Percentiles rank a stretch among this genome's conserved stretches.
These are phyloP conservation scores for Cladophialophora yegresii DNA, from an alignment of 2,329 filamentous ascomycete species.

Conservation along the genomic window DNA sequence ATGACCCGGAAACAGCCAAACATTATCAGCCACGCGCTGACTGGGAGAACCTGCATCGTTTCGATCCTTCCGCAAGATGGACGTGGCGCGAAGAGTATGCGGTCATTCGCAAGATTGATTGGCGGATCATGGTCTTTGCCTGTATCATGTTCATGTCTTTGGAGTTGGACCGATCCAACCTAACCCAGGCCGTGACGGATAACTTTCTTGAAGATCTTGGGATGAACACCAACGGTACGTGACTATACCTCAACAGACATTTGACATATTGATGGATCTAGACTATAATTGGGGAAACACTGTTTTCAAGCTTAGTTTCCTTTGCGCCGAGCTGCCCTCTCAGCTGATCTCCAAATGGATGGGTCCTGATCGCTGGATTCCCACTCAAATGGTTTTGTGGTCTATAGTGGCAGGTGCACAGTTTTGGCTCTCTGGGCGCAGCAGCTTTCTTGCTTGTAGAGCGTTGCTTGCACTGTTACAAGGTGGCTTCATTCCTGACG, in stretches of 20 bases:
- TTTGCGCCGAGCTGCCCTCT: constrained; percentile 61
- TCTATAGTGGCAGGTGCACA: constrained; percentile 56
- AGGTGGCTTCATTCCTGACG: constrained; percentile 51
- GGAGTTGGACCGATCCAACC: constrained; percentile 65
- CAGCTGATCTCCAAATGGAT: constrained; percentile 61
- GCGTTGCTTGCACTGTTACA: constrained; percentile 54
- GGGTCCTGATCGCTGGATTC: constrained; percentile 63
- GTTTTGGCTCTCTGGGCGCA: constrained; percentile 52
- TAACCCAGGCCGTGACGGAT: constrained; percentile 63
- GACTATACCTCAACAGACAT: background rate
- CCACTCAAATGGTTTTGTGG: constrained; percentile 60
- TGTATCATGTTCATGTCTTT: constrained; percentile 63
- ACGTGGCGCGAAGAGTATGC: constrained; percentile 37
- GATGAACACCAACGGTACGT: constrained; percentile 51
- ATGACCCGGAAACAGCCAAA: constrained; percentile 47
- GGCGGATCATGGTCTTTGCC: constrained; percentile 38
- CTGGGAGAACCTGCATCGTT: constrained; percentile 46
- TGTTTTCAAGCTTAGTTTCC: constrained; percentile 56
- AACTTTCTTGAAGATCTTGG: constrained; percentile 56
- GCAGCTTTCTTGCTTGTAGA: constrained; percentile 47
- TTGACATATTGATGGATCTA: constrained; percentile 19
- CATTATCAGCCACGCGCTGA: constrained; percentile 39
- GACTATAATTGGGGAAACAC: constrained; percentile 58
- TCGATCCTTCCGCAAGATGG: constrained; percentile 40
- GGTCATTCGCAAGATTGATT: constrained; percentile 36